Evolutionary conservation across 2,329 filamentous ascomycete species (phyloP), one percentile per base, ranked within the genome.

Genomic region (Fusarium sp.): DNA sequence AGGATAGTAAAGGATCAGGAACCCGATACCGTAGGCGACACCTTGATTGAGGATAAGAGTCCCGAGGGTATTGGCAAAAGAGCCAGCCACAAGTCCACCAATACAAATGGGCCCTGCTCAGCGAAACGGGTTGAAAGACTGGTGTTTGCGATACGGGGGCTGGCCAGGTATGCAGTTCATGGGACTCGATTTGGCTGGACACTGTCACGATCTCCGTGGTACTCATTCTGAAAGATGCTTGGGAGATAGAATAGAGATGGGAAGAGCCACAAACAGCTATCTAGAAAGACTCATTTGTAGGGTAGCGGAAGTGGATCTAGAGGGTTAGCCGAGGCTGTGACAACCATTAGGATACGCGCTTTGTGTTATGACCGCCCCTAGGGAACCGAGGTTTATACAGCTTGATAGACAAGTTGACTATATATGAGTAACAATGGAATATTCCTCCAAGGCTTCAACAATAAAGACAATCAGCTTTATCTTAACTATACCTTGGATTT

Each of bases 401-500:
- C 12, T 14, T 10, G 14, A 22, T 6, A 47, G 18, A 28, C 28
- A 5, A 8, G 17, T 18, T 45, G 11, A 45, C 13, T 9, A 3
- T 14, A 14, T 41, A 22, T 15, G 20, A 41, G 13, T n/a, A n/a
- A 18, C 13, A 41, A 22, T 8, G 7, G 20, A 1, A n/a, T 13
- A 6, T 41, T 41, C 22, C 39, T 41, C 22, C 12, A 1, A 41
- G 8, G 9, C 20, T 41, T 2, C 18, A 1, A 2, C 8, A 13
- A 22, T 22, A 41, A 41, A 0, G 4, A n/a, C 13, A 9, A 18
- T 8, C 0, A 36, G 9, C 0, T 36, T 18, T 10, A 36, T 18
- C 1, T 18, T 0, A 36, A 18, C 5, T 10, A 0, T 36, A 0
- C 4, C 35, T 36, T 36, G 0, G 1, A 18, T 18, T 10, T 36